Conservation (phyloP, 1,139 yeast genomes). For the Pichiaceae sp. region DNA sequence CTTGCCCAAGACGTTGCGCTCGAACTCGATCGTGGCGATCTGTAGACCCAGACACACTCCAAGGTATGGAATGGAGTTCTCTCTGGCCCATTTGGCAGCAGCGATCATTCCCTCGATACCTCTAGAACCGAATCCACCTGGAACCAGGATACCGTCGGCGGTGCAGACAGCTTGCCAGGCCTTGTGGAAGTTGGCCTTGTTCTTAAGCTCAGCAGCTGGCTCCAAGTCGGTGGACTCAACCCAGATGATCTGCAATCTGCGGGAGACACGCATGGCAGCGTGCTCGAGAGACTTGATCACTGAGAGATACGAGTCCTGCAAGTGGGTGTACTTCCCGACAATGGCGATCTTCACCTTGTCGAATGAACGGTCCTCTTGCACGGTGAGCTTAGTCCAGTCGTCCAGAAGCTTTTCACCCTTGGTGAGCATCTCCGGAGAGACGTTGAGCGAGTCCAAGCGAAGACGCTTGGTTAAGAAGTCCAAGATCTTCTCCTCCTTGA, state of each 20-base stretch:
- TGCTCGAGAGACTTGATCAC: constrained; percentile 95
- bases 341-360: constrained; percentile 90
- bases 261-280: constrained; percentile 81
- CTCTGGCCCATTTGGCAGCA: constrained; percentile 97
- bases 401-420: constrained; percentile 64
- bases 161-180: constrained; percentile 94
- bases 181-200: constrained; percentile 77
- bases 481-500: constrained; percentile 82
- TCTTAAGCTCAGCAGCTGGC: constrained; percentile 50
- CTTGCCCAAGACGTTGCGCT: constrained; percentile 69
- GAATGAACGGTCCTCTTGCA: constrained; percentile 68
- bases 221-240: constrained; percentile 92
- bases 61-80: constrained; percentile 83
- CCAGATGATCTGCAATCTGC: constrained; percentile 86
- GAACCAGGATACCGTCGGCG: constrained; percentile 95
- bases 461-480: constrained; percentile 66
- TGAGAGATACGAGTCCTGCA: constrained; percentile 90
- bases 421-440: constrained; percentile 45
- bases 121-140: constrained; percentile 97
- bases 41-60: constrained; percentile 98
- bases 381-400: constrained; percentile 78
- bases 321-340: constrained; percentile 93
- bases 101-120: constrained; percentile 98
- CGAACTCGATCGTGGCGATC: constrained; percentile 92
- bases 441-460: constrained; percentile 40